Base-by-base conservation (phyloP, 164 flowering plant species). In the Piper longum region DNA sequence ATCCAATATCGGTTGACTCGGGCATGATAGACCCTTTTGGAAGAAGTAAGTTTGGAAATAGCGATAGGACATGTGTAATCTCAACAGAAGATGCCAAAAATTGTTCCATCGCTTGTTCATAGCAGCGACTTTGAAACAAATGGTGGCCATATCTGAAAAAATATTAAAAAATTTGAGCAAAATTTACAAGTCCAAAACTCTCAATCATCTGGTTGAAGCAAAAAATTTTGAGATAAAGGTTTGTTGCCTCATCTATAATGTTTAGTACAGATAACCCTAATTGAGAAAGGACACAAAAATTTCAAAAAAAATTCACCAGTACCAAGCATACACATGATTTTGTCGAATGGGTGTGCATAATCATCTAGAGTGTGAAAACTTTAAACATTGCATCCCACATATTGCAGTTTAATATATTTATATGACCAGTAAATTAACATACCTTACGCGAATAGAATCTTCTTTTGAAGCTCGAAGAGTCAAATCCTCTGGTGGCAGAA, bases 71-170 rank as follows among this genome's bases (percentile, higher is more conserved):
- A 74, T 89, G 86, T 11, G 88, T 86, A 62, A 91, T 83, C 67
- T 95, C 96, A 11, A 87, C 95, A 80, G 86, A 93, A 72, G 99
- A 91, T 69, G 85, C 89, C 73, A 78, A 61, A 78, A 95, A 95
- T 59, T 95, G 96, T 64, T 95, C 98, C 98, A 95, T 91, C 62
- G 99, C 97, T 66, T 91, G 95, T 79, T 95, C 98, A 67, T 91
- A 89, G 88, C 80, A 82, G 61, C 87, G 89, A 77, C 78, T 95
- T 51, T 95, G 95, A 74, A 87, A 91, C 43, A 95, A 80, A 76
- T 82, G 73, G 71, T 89, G 97, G 56, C 93, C 99, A 79, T 85
- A 95, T 72, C 92, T 86, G 82, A 70, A 72, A 51, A 61, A 71
- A 70, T 6, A 19, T 16, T 19, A 14, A 7, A 18, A 18, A 48